Evolutionary conservation across 768 basidiomycete species (phyloP), one percentile per base, ranked within the genome.

Genomic region (Collybiopsis confluens): DNA sequence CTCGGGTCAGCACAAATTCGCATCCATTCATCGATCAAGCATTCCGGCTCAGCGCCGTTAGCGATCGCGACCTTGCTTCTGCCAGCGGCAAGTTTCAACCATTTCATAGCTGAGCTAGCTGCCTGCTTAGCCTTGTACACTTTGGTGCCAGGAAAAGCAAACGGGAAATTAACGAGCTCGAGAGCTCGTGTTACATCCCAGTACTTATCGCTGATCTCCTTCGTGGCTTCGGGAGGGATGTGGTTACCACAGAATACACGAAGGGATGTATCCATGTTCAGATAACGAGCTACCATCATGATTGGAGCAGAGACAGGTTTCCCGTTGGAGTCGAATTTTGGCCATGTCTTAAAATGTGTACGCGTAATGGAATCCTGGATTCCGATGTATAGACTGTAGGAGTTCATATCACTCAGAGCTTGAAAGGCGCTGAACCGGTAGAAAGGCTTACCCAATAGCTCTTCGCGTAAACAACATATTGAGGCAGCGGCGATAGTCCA

Each of bases 261-360:
- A 35, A 99, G 85, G 2, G 95, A 98, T 4, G 93, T 94, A 58
- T 94, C 89, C 95, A 99, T 98, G 74, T 98, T 98, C 58, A 97
- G 75, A 64, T 88, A 83, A 56, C 97, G 90, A 62, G 92, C 86
- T n/a, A 77, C 80, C 85, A 87, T 85, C 94, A 97, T 96, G 69
- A 89, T 85, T 4, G 84, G 71, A 59, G 79, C 72, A 11, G 79
- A 68, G 1, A 70, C 66, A 64, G 40, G 38, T 37, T 53, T 53
- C 9, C 52, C 52, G n/a, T 45, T 49, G 28, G 37, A 36, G 15
- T 56, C 47, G 16, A 80, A 75, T 54, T 74, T 69, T 24, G 75
- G 72, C 96, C 96, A 98, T 59, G 70, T 58, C 38, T 68, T 66
- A 60, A 95, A 79, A 70, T 92, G 85, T 57, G 82, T 80, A 58